A percentile compares a stretch with the other conserved stretches of the same genome.
Conservation (phyloP, 108 stramenopile species). For the Schizochytrium sp. region DNA sequence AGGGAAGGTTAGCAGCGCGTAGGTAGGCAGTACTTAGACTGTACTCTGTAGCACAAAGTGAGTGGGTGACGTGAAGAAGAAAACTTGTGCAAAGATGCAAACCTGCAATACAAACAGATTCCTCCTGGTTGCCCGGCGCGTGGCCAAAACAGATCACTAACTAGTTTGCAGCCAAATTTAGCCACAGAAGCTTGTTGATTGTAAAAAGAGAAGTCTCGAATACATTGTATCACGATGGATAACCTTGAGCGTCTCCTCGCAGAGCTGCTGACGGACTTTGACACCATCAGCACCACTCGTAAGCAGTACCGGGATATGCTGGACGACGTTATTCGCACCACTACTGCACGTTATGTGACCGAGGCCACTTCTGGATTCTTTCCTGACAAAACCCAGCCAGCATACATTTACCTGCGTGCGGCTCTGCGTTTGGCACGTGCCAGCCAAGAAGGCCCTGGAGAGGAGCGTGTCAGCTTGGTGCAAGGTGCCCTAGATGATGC, state of each 20-base stretch:
- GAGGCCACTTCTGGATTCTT: slow-evolving; percentile 27
- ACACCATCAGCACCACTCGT: not conserved
- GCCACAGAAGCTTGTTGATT: not conserved
- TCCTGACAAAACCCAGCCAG: slow-evolving; percentile 49
- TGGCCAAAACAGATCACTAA: too few relatives aligned
- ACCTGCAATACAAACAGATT: too few relatives aligned
- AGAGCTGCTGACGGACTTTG: slow-evolving; percentile 56
- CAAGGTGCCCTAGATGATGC: not conserved
- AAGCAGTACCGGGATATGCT: slow-evolving; percentile 45
- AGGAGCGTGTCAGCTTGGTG: not conserved
- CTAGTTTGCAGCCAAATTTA: too few relatives aligned
- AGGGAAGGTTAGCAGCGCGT: too few relatives aligned
- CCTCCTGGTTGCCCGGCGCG: too few relatives aligned
- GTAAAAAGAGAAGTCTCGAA: not conserved
- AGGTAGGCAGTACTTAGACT: too few relatives aligned
- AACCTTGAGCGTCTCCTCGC: slow-evolving; percentile 26
- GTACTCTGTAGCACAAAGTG: too few relatives aligned
- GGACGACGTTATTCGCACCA: slow-evolving; percentile 25
- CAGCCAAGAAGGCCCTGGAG: not conserved
- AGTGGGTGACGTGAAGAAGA: too few relatives aligned
- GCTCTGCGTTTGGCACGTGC: not conserved
- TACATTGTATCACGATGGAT: not conserved
- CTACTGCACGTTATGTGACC: slow-evolving; percentile 6
- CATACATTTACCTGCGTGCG: slow-evolving; percentile 14
- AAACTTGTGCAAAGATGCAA: too few relatives aligned